Percentiles rank a stretch among this genome's conserved stretches.
phyloP scores from a whole-genome alignment of 495 filamentous ascomycete species.

The Aspergillus panamensis region DNA sequence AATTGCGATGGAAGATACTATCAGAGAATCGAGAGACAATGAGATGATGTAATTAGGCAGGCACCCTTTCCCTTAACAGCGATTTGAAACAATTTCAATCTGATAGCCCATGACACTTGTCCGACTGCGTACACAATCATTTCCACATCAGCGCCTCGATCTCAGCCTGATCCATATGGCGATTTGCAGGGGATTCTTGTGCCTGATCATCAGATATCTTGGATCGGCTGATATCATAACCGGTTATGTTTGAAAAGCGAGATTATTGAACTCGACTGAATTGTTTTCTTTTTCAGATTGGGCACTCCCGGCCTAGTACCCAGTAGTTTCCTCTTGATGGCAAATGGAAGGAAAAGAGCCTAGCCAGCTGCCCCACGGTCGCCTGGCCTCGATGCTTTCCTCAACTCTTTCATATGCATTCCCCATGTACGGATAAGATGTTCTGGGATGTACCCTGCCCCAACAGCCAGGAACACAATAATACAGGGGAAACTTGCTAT shows the following conservation, averaged over 20 bases:
- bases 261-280: neutral
- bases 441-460: neutral
- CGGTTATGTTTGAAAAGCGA: neutral
- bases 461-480: neutral
- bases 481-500: neutral
- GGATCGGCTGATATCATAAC: slow-evolving; percentile 13
- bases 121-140: neutral
- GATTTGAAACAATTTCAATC: neutral
- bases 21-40: too few relatives aligned
- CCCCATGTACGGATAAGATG: neutral
- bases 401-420: neutral
- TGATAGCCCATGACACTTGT: too few relatives aligned
- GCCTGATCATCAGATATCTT: neutral
- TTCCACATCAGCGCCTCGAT: neutral
- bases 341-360: neutral
- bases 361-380: neutral
- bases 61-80: too few relatives aligned
- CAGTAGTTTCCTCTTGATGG: neutral
- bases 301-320: neutral
- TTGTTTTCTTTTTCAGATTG: neutral
- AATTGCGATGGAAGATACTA: too few relatives aligned
- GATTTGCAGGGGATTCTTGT: neutral
- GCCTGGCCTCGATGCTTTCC: neutral
- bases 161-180: neutral
- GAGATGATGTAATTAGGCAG: too few relatives aligned